phyloP scores from a whole-genome alignment of 148 eudicot species.

The Persicaria maculosa region DNA sequence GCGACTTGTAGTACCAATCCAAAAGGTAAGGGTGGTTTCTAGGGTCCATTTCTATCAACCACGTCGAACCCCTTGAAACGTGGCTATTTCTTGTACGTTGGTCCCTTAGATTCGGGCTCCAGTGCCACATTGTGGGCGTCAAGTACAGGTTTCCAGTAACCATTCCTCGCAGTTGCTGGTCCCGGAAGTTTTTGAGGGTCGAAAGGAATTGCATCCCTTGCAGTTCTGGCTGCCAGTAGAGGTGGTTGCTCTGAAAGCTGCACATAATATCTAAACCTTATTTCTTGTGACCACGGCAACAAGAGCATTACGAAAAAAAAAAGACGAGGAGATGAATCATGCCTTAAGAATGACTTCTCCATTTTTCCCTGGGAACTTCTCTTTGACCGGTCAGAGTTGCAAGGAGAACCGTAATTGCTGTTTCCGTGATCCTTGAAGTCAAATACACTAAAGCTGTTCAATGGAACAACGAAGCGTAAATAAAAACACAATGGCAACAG shows the following conservation, averaged over 20 bases:
- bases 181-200: slow-evolving; percentile 47
- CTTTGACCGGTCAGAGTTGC: slow-evolving; percentile 34
- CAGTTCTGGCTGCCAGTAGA: slow-evolving; percentile 66
- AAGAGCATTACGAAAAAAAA: neutral
- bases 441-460: slow-evolving; percentile 69
- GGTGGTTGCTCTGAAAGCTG: slow-evolving; percentile 88
- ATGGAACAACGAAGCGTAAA: neutral
- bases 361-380: slow-evolving; percentile 97
- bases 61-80: slow-evolving; percentile 42
- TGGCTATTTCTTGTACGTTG: slow-evolving; percentile 33
- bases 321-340: slow-evolving; percentile 4
- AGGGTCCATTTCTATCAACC: slow-evolving; percentile 53
- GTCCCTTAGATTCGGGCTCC: slow-evolving; percentile 29
- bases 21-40: slow-evolving; percentile 65
- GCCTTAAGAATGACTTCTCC: slow-evolving; percentile 96
- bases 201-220: slow-evolving; percentile 65
- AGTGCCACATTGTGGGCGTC: slow-evolving; percentile 28
- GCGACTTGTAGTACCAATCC: slow-evolving; percentile 69
- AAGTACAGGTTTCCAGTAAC: slow-evolving; percentile 10
- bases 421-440: slow-evolving; percentile 85
- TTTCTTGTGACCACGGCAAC: neutral
- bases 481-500: neutral
- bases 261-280: neutral
- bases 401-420: slow-evolving; percentile 69
- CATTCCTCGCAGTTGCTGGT: slow-evolving; percentile 41